A percentile compares a stretch with the other conserved stretches of the same genome.
These are phyloP conservation scores for Candida namnaoensis DNA, from an alignment of 805 yeast species.

Conservation along the genomic window DNA sequence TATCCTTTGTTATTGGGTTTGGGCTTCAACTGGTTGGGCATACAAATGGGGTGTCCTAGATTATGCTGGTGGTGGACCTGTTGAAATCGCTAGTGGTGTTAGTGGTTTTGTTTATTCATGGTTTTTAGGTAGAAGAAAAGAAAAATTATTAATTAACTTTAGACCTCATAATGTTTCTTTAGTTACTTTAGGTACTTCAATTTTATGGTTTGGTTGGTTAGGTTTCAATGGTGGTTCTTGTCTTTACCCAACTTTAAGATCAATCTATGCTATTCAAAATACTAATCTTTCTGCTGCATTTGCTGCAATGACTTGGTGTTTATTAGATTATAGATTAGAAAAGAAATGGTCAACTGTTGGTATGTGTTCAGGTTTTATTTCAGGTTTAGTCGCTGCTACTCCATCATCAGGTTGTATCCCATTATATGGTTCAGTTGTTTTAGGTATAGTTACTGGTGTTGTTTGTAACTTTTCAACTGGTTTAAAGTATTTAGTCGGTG, in stretches of 20 bases:
- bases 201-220: constrained; percentile 94
- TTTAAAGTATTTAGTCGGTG: constrained; percentile 67
- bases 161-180: constrained; percentile 93
- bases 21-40: constrained; percentile 95
- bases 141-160: constrained; percentile 66
- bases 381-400: constrained; percentile 95
- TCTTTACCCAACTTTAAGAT: constrained; percentile 70
- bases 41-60: constrained; percentile 85
- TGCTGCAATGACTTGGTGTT: constrained; percentile 89
- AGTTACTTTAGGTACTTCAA: constrained; percentile 78
- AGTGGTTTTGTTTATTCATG: constrained; percentile 84
- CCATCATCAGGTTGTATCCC: constrained; percentile 92
- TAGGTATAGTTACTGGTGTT: constrained; percentile 74
- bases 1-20: constrained; percentile 93
- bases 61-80: constrained; percentile 98
- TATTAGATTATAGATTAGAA: constrained; percentile 82
- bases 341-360: constrained; percentile 93
- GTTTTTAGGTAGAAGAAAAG: constrained; percentile 75
- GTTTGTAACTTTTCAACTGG: constrained; percentile 89
- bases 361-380: constrained; percentile 88
- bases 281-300: constrained; percentile 84
- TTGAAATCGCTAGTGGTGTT: constrained; percentile 86
- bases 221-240: constrained; percentile 93
- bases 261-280: constrained; percentile 86
- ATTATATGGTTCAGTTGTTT: constrained; percentile 80